Conservation (phyloP, 169 alveolate genomes). For the Plasmodium gallinaceum region DNA sequence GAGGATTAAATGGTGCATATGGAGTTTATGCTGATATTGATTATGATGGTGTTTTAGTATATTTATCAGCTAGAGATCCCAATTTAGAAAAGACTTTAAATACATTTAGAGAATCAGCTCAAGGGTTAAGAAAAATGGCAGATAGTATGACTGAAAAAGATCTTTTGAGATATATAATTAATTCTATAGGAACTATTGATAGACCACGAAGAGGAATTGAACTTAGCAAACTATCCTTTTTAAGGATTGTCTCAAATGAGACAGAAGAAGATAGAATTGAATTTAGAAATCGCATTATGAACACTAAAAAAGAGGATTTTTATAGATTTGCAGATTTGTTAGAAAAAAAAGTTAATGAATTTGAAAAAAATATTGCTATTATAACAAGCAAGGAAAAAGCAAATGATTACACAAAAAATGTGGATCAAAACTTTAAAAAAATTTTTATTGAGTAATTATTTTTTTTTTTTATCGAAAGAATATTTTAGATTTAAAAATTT, state of each 20-base stretch:
- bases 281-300: constrained; percentile 62
- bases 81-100: constrained; percentile 72
- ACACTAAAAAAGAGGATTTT: constrained; percentile 72
- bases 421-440: constrained; percentile 43
- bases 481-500: background rate
- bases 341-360: constrained; percentile 56
- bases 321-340: constrained; percentile 75
- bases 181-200: constrained; percentile 62
- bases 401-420: constrained; percentile 19
- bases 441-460: constrained; percentile 24
- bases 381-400: constrained; percentile 73
- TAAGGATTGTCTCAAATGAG: constrained; percentile 54
- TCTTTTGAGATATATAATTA: constrained; percentile 59
- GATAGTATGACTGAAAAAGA: constrained; percentile 76
- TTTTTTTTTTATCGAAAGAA: background rate
- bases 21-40: constrained; percentile 80
- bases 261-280: constrained; percentile 60
- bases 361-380: constrained; percentile 62
- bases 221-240: constrained; percentile 48
- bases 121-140: constrained; percentile 75
- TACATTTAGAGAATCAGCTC: constrained; percentile 66
- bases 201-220: constrained; percentile 75
- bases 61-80: constrained; percentile 70
- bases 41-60: constrained; percentile 69
- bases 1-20: constrained; percentile 86